Percentiles rank a stretch among this genome's conserved stretches.
These are phyloP conservation scores for Bipolaris cookei DNA, from an alignment of 2,329 filamentous ascomycete genomes.

Conservation along the genomic window DNA sequence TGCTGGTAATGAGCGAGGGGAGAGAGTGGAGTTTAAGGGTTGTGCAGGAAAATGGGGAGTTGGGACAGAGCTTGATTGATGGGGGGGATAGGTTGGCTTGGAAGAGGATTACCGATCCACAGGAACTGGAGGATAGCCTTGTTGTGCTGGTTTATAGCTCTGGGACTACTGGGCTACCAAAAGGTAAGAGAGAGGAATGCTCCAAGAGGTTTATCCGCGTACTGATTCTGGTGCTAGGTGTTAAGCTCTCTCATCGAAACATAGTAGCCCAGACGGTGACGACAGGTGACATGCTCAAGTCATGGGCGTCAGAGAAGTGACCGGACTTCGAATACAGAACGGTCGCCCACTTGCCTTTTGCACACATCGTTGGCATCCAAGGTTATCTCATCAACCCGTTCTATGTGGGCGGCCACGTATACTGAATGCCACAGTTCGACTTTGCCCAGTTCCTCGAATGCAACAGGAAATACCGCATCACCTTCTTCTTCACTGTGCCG, in stretches of 20 bases:
- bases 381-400: constrained; percentile 56
- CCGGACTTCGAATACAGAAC: constrained; percentile 49
- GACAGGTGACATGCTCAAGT: constrained; percentile 39
- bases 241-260: constrained; percentile 54
- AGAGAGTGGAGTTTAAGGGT: constrained; percentile 45
- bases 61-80: constrained; percentile 34
- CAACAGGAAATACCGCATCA: constrained; percentile 59
- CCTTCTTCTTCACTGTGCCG: constrained; percentile 65
- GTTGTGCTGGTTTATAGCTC: constrained; percentile 56
- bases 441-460: constrained; percentile 63
- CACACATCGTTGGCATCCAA: constrained; percentile 57
- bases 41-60: constrained; percentile 36
- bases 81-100: constrained; percentile 58
- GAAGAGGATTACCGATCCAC: constrained; percentile 60
- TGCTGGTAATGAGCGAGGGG: constrained; percentile 60
- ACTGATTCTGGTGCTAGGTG: constrained; percentile 16
- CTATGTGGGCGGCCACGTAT: constrained; percentile 53
- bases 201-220: background rate
- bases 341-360: constrained; percentile 55
- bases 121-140: constrained; percentile 55
- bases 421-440: constrained; percentile 69
- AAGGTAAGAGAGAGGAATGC: constrained; percentile 32
- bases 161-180: constrained; percentile 57
- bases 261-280: constrained; percentile 51
- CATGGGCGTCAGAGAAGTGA: constrained; percentile 29